Base-by-base conservation (phyloP, 2,329 filamentous ascomycete species). In the Orbilia oligospora region DNA sequence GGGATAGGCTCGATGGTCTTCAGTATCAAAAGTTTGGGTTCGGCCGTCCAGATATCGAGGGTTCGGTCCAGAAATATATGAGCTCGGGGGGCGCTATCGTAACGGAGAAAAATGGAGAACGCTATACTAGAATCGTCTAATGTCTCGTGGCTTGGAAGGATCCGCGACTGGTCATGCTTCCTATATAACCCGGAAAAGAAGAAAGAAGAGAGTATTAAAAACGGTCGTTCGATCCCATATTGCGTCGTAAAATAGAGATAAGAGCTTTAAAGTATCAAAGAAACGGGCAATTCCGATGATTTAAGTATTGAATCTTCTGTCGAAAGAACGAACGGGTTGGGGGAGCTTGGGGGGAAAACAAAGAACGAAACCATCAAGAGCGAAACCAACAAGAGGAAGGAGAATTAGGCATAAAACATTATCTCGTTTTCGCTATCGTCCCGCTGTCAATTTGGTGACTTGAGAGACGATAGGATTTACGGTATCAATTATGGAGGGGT, bases 81-180 rank as follows among this genome's bases (percentile, higher is more conserved):
- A 18, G n/a, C n/a, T n/a, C n/a, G n/a, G n/a, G n/a, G 20, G 22
- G 38, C 56, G 56, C 36, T 18, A 44, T 61, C 36, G 61, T 49
- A 49, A 48, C 41, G 41, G 61, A 16, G 16, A 22, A 30, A 64
- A 30, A n/a, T 5, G 41, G 44, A 65, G 9, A 36, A 36, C 46
- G 9, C 24, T 33, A 20, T 27, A 10, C 12, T 10, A 1, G 14
- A 27, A 41, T 38, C 20, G 41, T 46, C 61, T 63, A 71, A 22
- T 53, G 56, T 55, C 66, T 58, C 61, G 67, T 36, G 49, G 73
- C 67, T 67, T 67, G 67, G 73, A 77, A 77, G 67, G 73, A 77
- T 67, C 73, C 73, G 24, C 73, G 73, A 38, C 61, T 67, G 53
- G 73, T 77, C 66, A 64, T 77, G 67, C 73, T 77, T 61, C 73